Base-by-base conservation (phyloP, 2,329 filamentous ascomycete genomes). In the Pyrenochaeta sp. region DNA sequence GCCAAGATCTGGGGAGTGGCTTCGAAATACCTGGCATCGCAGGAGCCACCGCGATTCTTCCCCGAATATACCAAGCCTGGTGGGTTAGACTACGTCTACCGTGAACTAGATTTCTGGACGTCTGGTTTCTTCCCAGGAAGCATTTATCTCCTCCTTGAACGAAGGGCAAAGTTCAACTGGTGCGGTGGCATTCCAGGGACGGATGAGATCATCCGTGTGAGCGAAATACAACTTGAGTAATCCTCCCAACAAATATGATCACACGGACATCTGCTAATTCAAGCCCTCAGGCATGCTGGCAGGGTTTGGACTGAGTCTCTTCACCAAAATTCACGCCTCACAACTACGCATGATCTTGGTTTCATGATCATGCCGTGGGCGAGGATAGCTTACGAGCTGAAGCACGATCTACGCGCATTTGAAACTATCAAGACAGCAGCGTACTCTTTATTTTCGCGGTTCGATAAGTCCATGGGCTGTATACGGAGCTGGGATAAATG, bases 51-150 rank as follows among this genome's bases (percentile, higher is more conserved):
- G 15, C 44, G 37, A 22, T 34, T 63, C 2, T 72, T 65, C 46
- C 71, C 72, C 1, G 72, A 74, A 46, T 72, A 74, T 44, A 74
- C 70, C 7, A 57, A 69, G 18, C 69, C 71, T n/a, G 65, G 63
- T 7, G 58, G 63, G 0, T 63, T 56, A 0, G 50, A 49, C 14
- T 77, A 77, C 43, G 63, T 75, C n/a, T 74, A 75, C 40, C 59
- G 71, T 11, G 57, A 65, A 10, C 51, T 68, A 1, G 62, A 70
- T 7, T 76, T 76, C 42, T 78, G 75, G 75, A 77, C 75, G 0
- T 74, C 71, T 2, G 75, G 75, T 0, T 77, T 78, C 62, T 78
- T 78, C 41, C 75, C 75, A 0, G 75, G 75, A 0, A 65, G 63
- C 4, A 50, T 77, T 1, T 74, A 76, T 39, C 58, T 72, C 1